phyloP scores from a whole-genome alignment of 129 eudicot genomes.

The Rutidosis leptorrhynchoides region DNA sequence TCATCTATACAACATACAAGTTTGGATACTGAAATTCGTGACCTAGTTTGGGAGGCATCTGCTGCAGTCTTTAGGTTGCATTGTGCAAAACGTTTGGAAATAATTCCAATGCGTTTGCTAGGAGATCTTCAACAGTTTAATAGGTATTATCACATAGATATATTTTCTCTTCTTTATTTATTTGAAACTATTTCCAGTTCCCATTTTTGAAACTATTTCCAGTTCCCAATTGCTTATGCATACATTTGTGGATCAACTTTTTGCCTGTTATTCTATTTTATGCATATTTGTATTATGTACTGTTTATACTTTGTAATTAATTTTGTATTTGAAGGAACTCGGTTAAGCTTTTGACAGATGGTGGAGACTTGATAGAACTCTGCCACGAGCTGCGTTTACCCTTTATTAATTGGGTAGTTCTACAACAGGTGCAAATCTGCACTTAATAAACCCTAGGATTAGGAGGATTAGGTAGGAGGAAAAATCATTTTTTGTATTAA shows the following conservation, averaged over 20 bases:
- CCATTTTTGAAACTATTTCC: slow-evolving; percentile 10
- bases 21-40: slow-evolving; percentile 67
- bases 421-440: slow-evolving; percentile 56
- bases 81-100: slow-evolving; percentile 87
- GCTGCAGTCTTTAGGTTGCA: slow-evolving; percentile 62
- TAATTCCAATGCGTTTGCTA: slow-evolving; percentile 64
- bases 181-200: slow-evolving; percentile 10
- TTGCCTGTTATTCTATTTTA: not conserved
- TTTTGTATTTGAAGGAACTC: slow-evolving; percentile 48
- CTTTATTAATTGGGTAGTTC: slow-evolving; percentile 72
- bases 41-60: slow-evolving; percentile 54
- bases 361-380: slow-evolving; percentile 93
- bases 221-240: slow-evolving; percentile 1
- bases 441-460: slow-evolving; percentile 20
- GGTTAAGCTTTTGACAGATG: slow-evolving; percentile 68
- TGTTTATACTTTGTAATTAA: slow-evolving; percentile 11
- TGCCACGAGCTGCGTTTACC: slow-evolving; percentile 86
- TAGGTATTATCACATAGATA: slow-evolving; percentile 45
- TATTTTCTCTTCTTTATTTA: not conserved
- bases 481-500: not conserved
- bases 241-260: not conserved
- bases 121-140: slow-evolving; percentile 48
- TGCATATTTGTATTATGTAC: slow-evolving; percentile 15
- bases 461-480: too few relatives aligned
- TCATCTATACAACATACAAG: slow-evolving; percentile 56